These are phyloP conservation scores for Paraurostyla sp. DNA, from an alignment of 73 alveolate genomes.

Conservation along the genomic window DNA sequence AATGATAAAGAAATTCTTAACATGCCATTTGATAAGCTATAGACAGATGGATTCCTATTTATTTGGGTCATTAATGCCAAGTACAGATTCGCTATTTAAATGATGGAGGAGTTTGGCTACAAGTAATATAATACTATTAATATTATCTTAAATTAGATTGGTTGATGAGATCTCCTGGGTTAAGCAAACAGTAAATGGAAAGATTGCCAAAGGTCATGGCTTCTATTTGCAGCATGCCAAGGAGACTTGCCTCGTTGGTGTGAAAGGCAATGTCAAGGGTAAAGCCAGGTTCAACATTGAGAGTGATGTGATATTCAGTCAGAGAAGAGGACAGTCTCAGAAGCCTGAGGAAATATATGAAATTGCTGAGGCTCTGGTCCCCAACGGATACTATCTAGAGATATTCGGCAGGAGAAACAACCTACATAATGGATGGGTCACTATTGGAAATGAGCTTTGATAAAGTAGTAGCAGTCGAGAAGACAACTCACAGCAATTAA, in stretches of 20 bases:
- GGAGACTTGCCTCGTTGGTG: slow-evolving; percentile 92
- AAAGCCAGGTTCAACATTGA: slow-evolving; percentile 58
- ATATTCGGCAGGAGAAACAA: slow-evolving; percentile 94
- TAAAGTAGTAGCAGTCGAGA: not conserved
- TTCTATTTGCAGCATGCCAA: slow-evolving; percentile 89
- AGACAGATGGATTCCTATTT: slow-evolving; percentile 84
- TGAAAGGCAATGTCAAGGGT: slow-evolving; percentile 66
- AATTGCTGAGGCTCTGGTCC: slow-evolving; percentile 86
- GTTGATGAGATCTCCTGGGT: slow-evolving; percentile 93
- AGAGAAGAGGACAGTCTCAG: slow-evolving; percentile 85
- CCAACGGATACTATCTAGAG: slow-evolving; percentile 87
- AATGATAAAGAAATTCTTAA: slow-evolving; percentile 75
- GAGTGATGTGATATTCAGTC: slow-evolving; percentile 84
- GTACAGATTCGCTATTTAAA: slow-evolving; percentile 77
- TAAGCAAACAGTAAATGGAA: slow-evolving; percentile 85
- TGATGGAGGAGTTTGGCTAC: slow-evolving; percentile 87
- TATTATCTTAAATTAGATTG: not conserved
- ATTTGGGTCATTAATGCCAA: slow-evolving; percentile 92
- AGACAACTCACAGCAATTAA: no score
- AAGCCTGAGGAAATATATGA: slow-evolving; percentile 93
- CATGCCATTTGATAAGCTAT: slow-evolving; percentile 78
- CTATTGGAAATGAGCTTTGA: slow-evolving; percentile 91
- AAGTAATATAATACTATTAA: slow-evolving; percentile 7
- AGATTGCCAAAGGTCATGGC: slow-evolving; percentile 91
- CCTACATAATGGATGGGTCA: slow-evolving; percentile 90